Evolutionary conservation across 164 flowering plant genomes (phyloP).

Genomic region (Stephania cephalantha): DNA sequence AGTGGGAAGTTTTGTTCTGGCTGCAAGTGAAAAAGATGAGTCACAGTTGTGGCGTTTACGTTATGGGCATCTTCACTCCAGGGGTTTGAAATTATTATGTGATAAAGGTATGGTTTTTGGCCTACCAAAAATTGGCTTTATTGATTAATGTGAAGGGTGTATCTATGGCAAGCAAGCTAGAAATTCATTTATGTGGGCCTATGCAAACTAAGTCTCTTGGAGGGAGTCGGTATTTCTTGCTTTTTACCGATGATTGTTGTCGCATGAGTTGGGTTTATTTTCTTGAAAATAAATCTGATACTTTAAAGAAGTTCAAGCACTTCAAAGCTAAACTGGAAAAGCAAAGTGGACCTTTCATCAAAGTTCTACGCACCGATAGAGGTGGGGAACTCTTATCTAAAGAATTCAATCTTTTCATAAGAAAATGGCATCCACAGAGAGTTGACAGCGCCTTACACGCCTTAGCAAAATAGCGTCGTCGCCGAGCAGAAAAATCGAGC

Average conservation of each 20-base stretch:
- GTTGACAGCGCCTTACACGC: background rate
- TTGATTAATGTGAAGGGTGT: conserved; percentile 5
- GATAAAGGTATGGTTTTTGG: background rate
- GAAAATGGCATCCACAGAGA: background rate
- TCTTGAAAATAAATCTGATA: background rate
- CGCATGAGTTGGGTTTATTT: conserved; percentile 5
- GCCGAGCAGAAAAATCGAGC: background rate
- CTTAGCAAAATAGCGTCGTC: background rate
- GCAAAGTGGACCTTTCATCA: no score
- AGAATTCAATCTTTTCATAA: background rate
- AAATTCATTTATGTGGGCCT: background rate
- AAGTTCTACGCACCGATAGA: background rate
- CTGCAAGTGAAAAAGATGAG: background rate
- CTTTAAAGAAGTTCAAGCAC: no score
- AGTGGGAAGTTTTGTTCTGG: background rate
- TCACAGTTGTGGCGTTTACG: conserved; percentile 4
- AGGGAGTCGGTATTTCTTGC: background rate
- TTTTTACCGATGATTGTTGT: background rate
- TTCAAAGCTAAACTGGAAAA: no score
- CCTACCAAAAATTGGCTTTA: no score
- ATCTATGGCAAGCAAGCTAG: conserved; percentile 10
- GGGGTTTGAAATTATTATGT: conserved; percentile 6
- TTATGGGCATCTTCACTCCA: background rate
- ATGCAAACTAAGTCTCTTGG: no score
- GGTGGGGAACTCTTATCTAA: background rate